Evolutionary conservation across 2,329 filamentous ascomycete species (phyloP).

Genomic region (Phialemoniopsis sp.): DNA sequence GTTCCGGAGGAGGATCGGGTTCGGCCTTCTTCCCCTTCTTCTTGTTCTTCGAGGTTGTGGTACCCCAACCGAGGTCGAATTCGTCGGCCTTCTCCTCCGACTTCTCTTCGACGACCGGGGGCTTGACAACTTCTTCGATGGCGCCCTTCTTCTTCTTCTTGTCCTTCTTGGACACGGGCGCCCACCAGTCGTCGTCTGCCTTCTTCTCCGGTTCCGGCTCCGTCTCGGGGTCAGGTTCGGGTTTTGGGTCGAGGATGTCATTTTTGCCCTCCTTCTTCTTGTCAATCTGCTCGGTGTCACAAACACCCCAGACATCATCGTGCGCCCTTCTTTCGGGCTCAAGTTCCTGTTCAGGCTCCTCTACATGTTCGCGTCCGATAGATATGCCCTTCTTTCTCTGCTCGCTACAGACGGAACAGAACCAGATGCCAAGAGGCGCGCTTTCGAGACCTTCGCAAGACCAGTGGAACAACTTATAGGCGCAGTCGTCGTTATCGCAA

Average conservation of each 20-base stretch:
- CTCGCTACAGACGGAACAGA: too few species aligned
- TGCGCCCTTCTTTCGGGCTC: constrained; percentile 26
- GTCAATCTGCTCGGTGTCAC: constrained; percentile 22
- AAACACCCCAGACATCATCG: constrained; percentile 18
- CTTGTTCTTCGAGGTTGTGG: constrained; percentile 13
- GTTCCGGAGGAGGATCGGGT: constrained; percentile 1
- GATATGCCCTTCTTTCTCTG: constrained; percentile 15
- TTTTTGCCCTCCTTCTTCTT: constrained; percentile 33
- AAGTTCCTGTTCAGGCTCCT: constrained; percentile 15
- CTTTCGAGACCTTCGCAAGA: too few species aligned
- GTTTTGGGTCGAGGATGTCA: constrained; percentile 12
- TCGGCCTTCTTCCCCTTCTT: constrained; percentile 9
- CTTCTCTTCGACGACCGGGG: constrained; percentile 6
- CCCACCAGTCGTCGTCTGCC: constrained; percentile 23
- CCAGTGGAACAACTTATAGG: too few species aligned
- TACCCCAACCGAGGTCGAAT: constrained; percentile 21
- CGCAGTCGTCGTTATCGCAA: too few species aligned
- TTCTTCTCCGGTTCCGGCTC: constrained; percentile 5
- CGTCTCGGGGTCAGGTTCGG: constrained; percentile 17
- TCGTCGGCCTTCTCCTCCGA: constrained; percentile 17
- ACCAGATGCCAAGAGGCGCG: too few species aligned
- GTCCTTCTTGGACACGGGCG: constrained; percentile 26
- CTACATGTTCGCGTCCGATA: neutral
- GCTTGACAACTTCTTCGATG: constrained; percentile 7
- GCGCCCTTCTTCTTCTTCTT: constrained; percentile 37